Base-by-base conservation (phyloP, 2,329 filamentous ascomycete genomes). In the Paecilomyces fulvus region DNA sequence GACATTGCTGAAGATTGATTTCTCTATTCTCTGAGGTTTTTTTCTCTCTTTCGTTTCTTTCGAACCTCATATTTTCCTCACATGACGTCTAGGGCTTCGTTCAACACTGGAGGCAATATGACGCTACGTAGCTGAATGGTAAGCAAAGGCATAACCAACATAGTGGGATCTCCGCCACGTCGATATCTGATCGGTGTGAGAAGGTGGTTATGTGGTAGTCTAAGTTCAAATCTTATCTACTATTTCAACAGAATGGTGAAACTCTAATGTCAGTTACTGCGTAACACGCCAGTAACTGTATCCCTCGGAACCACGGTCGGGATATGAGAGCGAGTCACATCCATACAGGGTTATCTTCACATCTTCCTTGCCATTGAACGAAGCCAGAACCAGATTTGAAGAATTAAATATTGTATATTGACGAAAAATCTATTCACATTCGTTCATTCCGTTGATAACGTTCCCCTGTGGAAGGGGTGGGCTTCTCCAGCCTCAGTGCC, bases 391-490 rank as follows among this genome's bases (percentile, higher is more conserved):
- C 4, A 20, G n/a, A 43, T 20, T 17, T 43, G 25, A 43, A 17
- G n/a, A 17, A 43, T 43, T 17, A 8, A n/a, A 43, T 17, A n/a
- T n/a, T 43, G 37, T 10, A 17, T 43, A 43, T 17, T 43, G 8
- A 43, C n/a, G 4, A 43, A 17, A n/a, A 8, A 20, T 43, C 37
- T 43, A 43, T 43, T 43, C n/a, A 43, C n/a, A 43, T 43, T 43
- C n/a, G 37, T 17, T 43, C 37, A 43, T 43, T 43, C 37, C 37
- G 37, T 28, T 6, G 25, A 12, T 43, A 43, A 17, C 55, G 53
- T 52, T 79, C 74, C 12, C 79, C 79, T 0, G 80, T 82, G 3
- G 76, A 78, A 0, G 79, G 79, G 1, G 73, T 68, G 1, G 80
- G 80, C 66, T 82, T 83, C 51, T 81, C 77, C 14, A 79, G 65